Evolutionary conservation across 2,329 filamentous ascomycete species (phyloP).

Genomic region (Colletotrichum kahawae): DNA sequence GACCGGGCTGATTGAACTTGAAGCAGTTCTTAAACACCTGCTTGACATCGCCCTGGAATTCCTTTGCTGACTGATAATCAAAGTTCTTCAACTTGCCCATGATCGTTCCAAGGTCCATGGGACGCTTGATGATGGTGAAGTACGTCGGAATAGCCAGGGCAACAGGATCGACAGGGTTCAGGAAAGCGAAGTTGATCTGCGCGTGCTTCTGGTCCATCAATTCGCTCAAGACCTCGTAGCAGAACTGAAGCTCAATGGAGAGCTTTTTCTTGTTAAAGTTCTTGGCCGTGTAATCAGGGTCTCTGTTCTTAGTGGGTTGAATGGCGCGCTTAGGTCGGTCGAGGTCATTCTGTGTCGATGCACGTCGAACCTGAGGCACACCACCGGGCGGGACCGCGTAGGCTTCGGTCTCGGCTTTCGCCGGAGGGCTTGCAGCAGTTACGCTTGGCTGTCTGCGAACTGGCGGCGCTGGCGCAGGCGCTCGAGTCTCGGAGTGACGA

Average conservation of each 20-base stretch:
- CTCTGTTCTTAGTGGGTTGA: constrained; percentile 87
- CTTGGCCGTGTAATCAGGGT: constrained; percentile 79
- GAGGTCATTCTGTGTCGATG: constrained; percentile 78
- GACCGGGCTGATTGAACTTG: constrained; percentile 81
- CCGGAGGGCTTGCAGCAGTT: constrained; percentile 39
- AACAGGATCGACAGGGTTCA: constrained; percentile 88
- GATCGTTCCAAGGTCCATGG: constrained; percentile 93
- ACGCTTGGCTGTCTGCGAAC: constrained; percentile 33
- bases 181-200: constrained; percentile 74
- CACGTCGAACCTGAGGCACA: constrained; percentile 81
- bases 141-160: constrained; percentile 93
- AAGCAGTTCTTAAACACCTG: constrained; percentile 90
- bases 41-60: constrained; percentile 83
- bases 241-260: constrained; percentile 88
- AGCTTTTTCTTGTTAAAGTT: constrained; percentile 94
- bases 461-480: constrained; percentile 34
- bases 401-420: constrained; percentile 41
- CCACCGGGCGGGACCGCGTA: constrained; percentile 82
- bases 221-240: constrained; percentile 80
- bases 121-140: constrained; percentile 92
- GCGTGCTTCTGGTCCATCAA: constrained; percentile 76
- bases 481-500: constrained; percentile 50
- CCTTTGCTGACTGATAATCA: constrained; percentile 80
- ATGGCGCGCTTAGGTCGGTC: constrained; percentile 91
- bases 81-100: constrained; percentile 76